Percentiles rank a stretch among this genome's conserved stretches.
Evolutionary conservation across 2,329 filamentous ascomycete species (phyloP).

Genomic region (Sodiomyces alkalinus): DNA sequence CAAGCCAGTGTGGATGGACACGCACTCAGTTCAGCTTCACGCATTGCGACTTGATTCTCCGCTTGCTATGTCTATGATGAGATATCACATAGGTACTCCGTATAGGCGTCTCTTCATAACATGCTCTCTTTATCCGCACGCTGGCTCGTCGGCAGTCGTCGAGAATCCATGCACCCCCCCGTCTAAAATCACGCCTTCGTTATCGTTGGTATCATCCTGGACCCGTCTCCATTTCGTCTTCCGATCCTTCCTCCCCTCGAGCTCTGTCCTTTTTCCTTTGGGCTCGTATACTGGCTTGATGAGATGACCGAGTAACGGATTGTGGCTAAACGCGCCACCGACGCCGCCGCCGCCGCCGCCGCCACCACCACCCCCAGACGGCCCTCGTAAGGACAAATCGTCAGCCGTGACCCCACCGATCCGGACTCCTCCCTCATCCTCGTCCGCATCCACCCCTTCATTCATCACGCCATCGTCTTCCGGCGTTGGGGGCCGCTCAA

Average conservation of each 20-base stretch:
- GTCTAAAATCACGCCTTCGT: constrained; percentile 43
- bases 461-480: too few relatives aligned
- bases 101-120: background rate
- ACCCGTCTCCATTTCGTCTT: constrained; percentile 40
- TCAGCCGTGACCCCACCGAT: too few relatives aligned
- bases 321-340: constrained; percentile 51
- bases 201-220: constrained; percentile 43
- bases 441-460: too few relatives aligned
- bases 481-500: constrained; percentile 42
- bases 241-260: constrained; percentile 26
- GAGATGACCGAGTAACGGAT: constrained; percentile 49
- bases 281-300: constrained; percentile 47
- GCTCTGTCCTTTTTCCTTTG: constrained; percentile 32
- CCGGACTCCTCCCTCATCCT: constrained; percentile 13
- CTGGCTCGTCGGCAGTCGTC: constrained; percentile 21
- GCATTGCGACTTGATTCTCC: too few relatives aligned
- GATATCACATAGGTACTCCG: background rate
- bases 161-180: constrained; percentile 33
- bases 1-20: too few relatives aligned
- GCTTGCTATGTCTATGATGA: too few relatives aligned
- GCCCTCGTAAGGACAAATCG: too few relatives aligned
- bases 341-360: too few relatives aligned
- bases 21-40: too few relatives aligned
- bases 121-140: constrained; percentile 15
- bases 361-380: too few relatives aligned